Conservation (phyloP, 2,329 filamentous ascomycete genomes). For the Fusarium bulbicola region DNA sequence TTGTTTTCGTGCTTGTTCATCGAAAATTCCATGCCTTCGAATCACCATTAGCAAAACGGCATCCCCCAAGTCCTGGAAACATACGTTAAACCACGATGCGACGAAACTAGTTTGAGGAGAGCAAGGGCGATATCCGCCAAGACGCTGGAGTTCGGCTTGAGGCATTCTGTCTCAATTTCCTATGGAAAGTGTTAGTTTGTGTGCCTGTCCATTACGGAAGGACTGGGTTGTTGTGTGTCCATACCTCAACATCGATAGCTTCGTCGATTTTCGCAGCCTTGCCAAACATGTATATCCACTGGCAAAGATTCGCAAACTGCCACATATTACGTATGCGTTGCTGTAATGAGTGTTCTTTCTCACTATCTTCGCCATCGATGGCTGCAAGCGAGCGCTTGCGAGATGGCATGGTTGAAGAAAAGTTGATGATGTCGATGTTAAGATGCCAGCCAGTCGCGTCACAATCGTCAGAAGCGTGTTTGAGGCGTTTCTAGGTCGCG, state of each 20-base stretch:
- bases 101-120: slow-evolving; percentile 91
- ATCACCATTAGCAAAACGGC: slow-evolving; percentile 12
- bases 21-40: slow-evolving; percentile 81
- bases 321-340: slow-evolving; percentile 85
- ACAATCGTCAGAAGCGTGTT: slow-evolving; percentile 35
- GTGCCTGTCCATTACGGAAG: not conserved
- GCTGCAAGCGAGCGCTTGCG: slow-evolving; percentile 40
- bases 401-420: slow-evolving; percentile 38
- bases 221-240: not conserved
- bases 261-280: slow-evolving; percentile 89
- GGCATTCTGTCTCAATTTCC: slow-evolving; percentile 89
- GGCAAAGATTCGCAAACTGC: slow-evolving; percentile 93
- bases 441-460: slow-evolving; percentile 37
- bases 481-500: slow-evolving; percentile 31
- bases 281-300: slow-evolving; percentile 94
- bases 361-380: slow-evolving; percentile 25
- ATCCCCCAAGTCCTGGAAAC: slow-evolving; percentile 47
- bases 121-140: slow-evolving; percentile 85
- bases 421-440: slow-evolving; percentile 28
- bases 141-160: slow-evolving; percentile 79
- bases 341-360: slow-evolving; percentile 49
- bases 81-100: slow-evolving; percentile 90
- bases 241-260: slow-evolving; percentile 88
- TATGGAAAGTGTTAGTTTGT: slow-evolving; percentile 48
- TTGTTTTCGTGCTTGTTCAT: slow-evolving; percentile 91